Evolutionary conservation across 192 early-diverging fungal genomes (phyloP), one percentile per base, ranked within the genome.

Genomic region (Gaertneriomyces semiglobifer): DNA sequence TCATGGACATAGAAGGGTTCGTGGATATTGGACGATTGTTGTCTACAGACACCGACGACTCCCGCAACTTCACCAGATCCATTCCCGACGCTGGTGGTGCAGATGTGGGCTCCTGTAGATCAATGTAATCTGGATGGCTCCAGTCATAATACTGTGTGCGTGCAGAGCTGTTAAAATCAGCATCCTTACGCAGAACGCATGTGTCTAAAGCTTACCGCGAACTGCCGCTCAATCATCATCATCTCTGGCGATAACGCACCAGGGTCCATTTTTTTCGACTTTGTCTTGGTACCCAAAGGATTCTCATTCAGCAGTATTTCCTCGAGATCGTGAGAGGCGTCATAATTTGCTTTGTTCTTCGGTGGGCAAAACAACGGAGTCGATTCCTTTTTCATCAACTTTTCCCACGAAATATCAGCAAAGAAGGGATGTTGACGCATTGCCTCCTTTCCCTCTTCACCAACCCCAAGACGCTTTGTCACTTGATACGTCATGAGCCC

Each of bases 261-360:
- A 10, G 45, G 55, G 19, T 70, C 68, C 48, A 58, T 65, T 46
- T 66, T 68, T 55, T 72, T 68, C 16, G 66, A 50, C 58, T 70
- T 79, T 19, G 71, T 56, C 62, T 44, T 69, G 60, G 62, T 62
- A 41, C 62, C 65, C 61, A 89, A 69, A 9, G 84, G 85, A 58
- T 87, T 80, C 52, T 88, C 85, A 43, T 90, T 85, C 58, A 89
- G 77, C 42, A 90, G 75, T 10, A 89, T 65, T 63, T 89, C 88
- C 54, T 90, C 87, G 3, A 90, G 66, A 53, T 89, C 88, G 56
- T 83, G 83, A 3, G 83, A 84, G 6, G 85, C 86, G 61, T 90
- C 86, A 71, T 89, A 91, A 66, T 89, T 89, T 12, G 59, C 46
- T 33, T 73, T 67, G 40, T 74, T 71, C 53, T 56, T 73, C 42